Base-by-base conservation (phyloP, 139 green algal species). In the Tetratostichococcus sp. region DNA sequence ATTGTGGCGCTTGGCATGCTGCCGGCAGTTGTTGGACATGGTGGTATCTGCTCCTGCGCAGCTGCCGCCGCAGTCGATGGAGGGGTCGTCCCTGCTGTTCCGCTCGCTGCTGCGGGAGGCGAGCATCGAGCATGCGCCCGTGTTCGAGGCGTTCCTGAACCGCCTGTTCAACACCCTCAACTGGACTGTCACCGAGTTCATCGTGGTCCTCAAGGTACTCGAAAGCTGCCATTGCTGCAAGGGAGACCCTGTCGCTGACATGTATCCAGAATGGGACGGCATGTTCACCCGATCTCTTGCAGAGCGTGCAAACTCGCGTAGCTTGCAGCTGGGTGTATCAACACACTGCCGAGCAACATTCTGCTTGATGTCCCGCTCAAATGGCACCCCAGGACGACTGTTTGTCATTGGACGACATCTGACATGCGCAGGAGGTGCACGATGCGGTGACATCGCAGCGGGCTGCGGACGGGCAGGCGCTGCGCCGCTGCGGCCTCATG, bases 131-230 rank as follows among this genome's bases (percentile, higher is more conserved):
- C 35, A 77, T 25, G 17, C 30, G 1, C 28, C 67, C 8, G 70
- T 95, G 57, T 83, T 79, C n/a, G 33, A 69, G 22, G 65, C 73
- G 68, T 97, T 97, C 80, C 73, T 97, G 2, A 91, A 97, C 83
- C 85, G 88, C 50, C 82, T 97, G 43, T 94, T 97, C 80, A 92
- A 89, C 80, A 91, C 79, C 19, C 76, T 92, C 39, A 97, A 95
- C 81, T 94, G 91, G 90, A 91, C 88, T 19, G 69, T 92, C 30
- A 94, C 90, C 4, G 92, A 97, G 80, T 90, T 97, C 71, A 82
- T 81, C 28, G 81, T 92, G 2, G 66, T 84, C 21, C 68, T 75
- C n/a, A 81, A 91, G 69, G 75, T 88, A 42, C 23, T 80, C 33
- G 50, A 22, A 19, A 26, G 26, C 71, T 39, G 72, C 39, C 39